Conservation (phyloP, 2,329 filamentous ascomycete species). For the Blastomyces silverae region DNA sequence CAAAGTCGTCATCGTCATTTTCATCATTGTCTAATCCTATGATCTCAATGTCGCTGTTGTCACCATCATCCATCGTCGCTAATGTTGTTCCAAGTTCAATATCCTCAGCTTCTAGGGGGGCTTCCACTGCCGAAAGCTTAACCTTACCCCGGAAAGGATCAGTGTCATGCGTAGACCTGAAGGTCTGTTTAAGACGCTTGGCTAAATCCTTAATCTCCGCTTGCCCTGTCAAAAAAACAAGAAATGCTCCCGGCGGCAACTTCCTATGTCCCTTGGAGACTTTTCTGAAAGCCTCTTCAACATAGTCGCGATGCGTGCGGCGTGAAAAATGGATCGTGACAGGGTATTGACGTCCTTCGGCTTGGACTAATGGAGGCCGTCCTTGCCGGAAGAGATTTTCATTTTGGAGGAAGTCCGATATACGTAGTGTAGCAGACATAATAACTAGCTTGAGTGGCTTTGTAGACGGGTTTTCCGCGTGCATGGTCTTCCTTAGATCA, state of each 20-base stretch:
- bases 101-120: conserved; percentile 76
- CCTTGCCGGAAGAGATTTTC: conserved; percentile 63
- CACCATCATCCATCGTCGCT: conserved; percentile 48
- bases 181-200: conserved; percentile 67
- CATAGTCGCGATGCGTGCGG: conserved; percentile 75
- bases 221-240: conserved; percentile 91
- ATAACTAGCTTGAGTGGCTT: conserved; percentile 87
- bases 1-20: conserved; percentile 59
- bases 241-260: conserved; percentile 79
- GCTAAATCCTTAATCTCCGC: conserved; percentile 83
- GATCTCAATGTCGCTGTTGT: conserved; percentile 54
- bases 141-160: conserved; percentile 58
- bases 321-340: conserved; percentile 86
- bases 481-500: conserved; percentile 69
- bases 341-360: conserved; percentile 84
- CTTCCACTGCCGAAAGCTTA: conserved; percentile 67
- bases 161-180: conserved; percentile 47
- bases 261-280: conserved; percentile 82
- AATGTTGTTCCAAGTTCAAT: conserved; percentile 63
- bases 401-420: conserved; percentile 86
- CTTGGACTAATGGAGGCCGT: conserved; percentile 76
- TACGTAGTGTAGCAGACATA: conserved; percentile 92
- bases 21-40: conserved; percentile 52
- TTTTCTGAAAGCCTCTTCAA: conserved; percentile 84
- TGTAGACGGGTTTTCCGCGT: conserved; percentile 60